Evolutionary conservation across 108 stramenopile genomes (phyloP).

Genomic region (Fragilaria crotonensis): DNA sequence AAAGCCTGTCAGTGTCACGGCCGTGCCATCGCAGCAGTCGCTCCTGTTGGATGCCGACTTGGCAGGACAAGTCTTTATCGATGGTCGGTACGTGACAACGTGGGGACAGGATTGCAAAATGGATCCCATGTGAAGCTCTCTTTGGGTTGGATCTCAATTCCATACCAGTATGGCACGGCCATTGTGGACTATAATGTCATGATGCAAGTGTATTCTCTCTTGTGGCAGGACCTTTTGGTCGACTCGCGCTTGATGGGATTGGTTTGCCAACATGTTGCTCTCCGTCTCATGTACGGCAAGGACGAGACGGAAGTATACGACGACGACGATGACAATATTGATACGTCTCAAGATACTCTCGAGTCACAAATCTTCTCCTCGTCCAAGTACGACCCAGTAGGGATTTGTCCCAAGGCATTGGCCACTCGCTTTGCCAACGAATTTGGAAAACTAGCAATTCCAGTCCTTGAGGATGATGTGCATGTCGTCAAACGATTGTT

Average conservation of each 20-base stretch:
- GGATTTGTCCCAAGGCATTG: constrained; percentile 71
- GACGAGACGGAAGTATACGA: constrained; percentile 17
- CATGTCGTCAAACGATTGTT: constrained; percentile 43
- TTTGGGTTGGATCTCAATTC: constrained; percentile 75
- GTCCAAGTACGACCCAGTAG: constrained; percentile 51
- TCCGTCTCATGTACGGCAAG: constrained; percentile 47
- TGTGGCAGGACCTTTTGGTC: constrained; percentile 63
- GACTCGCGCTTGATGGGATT: constrained; percentile 37
- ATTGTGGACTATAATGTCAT: constrained; percentile 41
- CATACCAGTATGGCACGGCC: constrained; percentile 47
- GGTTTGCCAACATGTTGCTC: constrained; percentile 52
- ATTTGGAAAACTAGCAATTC: constrained; percentile 57
- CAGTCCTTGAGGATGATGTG: constrained; percentile 55
- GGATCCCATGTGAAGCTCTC: constrained; percentile 46
- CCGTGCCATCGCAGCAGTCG: constrained; percentile 51
- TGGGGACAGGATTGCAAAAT: constrained; percentile 35
- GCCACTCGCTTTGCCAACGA: constrained; percentile 56
- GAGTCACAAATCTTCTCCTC: constrained; percentile 66
- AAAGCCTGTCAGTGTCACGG: constrained; percentile 33
- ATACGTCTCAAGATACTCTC: constrained; percentile 33
- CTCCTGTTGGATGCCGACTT: constrained; percentile 54
- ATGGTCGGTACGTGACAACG: constrained; percentile 61
- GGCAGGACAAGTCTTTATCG: constrained; percentile 60
- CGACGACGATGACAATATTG: constrained; percentile 12
- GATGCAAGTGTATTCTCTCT: constrained; percentile 26